Evolutionary conservation across 2,329 filamentous ascomycete species (phyloP).

Genomic region (Septoria linicola): DNA sequence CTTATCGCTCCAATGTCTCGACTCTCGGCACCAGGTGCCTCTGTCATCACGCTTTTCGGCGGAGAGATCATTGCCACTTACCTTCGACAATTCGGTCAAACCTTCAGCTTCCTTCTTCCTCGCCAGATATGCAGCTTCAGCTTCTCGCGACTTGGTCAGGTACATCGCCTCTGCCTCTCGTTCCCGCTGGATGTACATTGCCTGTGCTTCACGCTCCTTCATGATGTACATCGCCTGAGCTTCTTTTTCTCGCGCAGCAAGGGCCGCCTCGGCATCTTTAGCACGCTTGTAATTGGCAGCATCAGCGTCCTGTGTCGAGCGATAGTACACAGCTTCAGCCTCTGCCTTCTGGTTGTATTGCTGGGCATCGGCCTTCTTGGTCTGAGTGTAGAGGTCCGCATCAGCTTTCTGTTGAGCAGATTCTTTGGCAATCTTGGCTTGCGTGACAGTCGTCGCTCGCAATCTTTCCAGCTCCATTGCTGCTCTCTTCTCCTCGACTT

Average conservation of each 20-base stretch:
- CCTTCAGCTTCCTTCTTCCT: conserved; percentile 73
- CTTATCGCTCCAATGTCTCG: too few relatives aligned
- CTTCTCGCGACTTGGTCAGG: conserved; percentile 48
- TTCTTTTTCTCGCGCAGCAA: conserved; percentile 27
- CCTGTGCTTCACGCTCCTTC: conserved; percentile 47
- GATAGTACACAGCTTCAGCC: conserved; percentile 55
- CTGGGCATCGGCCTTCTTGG: conserved; percentile 50
- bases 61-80: conserved; percentile 52
- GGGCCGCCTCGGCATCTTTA: conserved; percentile 33
- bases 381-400: conserved; percentile 51
- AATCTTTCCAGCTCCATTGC: conserved; percentile 78
- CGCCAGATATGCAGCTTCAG: conserved; percentile 59
- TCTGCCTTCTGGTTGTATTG: conserved; percentile 62
- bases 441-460: conserved; percentile 73
- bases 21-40: too few relatives aligned
- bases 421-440: conserved; percentile 64
- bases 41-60: too few relatives aligned
- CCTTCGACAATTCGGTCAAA: conserved; percentile 10
- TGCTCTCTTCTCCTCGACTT: conserved; percentile 74
- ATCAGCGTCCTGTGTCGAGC: conserved; percentile 43
- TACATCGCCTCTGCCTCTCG: conserved; percentile 37
- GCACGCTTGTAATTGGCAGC: conserved; percentile 42
- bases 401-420: conserved; percentile 51
- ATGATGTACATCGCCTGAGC: conserved; percentile 39
- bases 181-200: conserved; percentile 21